Base-by-base conservation (phyloP, 139 green algal genomes). In the Picochlorum sp. region DNA sequence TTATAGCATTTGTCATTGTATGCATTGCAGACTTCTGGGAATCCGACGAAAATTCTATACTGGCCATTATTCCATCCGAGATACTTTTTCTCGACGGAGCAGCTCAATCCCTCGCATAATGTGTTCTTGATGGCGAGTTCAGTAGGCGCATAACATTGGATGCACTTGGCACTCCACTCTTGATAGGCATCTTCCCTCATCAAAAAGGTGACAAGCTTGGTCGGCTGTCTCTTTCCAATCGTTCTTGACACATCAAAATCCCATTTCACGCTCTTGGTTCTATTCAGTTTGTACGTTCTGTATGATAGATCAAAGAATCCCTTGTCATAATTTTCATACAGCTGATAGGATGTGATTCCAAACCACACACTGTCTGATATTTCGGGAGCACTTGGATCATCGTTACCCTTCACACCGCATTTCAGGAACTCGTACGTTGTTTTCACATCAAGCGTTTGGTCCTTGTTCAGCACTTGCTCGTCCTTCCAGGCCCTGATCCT, bases 261-360 rank as follows among this genome's bases (percentile, higher is more conserved):
- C 58, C 58, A 65, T 28, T 10, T 23, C 8, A 52, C 15, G 23
- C 58, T 16, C n/a, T 26, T 50, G 9, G 23, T 18, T 16, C 57
- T 65, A 2, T 21, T 32, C 13, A 65, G 4, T 10, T 32, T 51
- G 21, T 65, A 65, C 11, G 58, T 32, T 28, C 58, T 28, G 28
- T 57, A 57, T 4, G n/a, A 32, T 28, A 49, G 1, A 8, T 45
- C n/a, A 32, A 52, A 57, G 1, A 58, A 65, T 8, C 21, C n/a
- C 41, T 28, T 54, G 47, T 54, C 20, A 21, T 14, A 28, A 26
- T 65, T 52, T 23, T 65, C n/a, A 52, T 65, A 32, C 58, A 65
- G 9, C 41, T 45, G 20, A 11, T 57, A 65, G 0, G 58, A 52
- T 51, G 58, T 65, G 23, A 32, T 28, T 16, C 58, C 58, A 52